A percentile compares a stretch with the other conserved stretches of the same genome.
phyloP scores from a whole-genome alignment of 2,329 filamentous ascomycete genomes.

The Grosmannia penicillata region DNA sequence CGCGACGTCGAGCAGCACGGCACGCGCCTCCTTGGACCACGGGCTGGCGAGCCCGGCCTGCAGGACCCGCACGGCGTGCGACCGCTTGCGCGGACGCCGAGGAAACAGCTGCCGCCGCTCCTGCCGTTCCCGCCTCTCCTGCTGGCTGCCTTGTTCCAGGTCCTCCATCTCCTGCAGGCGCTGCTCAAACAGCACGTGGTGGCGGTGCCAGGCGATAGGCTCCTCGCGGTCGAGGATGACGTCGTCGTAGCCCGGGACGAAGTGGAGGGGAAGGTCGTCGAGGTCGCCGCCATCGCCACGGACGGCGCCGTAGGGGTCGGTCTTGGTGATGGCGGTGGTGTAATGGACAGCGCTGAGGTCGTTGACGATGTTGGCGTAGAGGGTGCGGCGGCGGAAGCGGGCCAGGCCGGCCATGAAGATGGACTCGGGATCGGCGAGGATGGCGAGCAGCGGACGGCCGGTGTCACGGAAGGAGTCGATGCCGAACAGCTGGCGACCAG shows the following conservation, averaged over 20 bases:
- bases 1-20: constrained; percentile 4
- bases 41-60: constrained; percentile 5
- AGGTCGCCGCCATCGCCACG: constrained; percentile 26
- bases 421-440: constrained; percentile 69
- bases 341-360: constrained; percentile 73
- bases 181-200: neutral
- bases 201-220: constrained; percentile 28
- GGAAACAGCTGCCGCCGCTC: neutral
- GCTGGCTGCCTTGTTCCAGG: too few species aligned
- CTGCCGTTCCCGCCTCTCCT: neutral
- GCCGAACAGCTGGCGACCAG: constrained; percentile 74
- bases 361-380: constrained; percentile 81
- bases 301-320: constrained; percentile 51
- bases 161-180: too few species aligned
- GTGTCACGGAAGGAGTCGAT: constrained; percentile 78
- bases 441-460: constrained; percentile 60
- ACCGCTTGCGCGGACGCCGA: neutral
- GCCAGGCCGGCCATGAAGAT: constrained; percentile 73
- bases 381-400: constrained; percentile 58
- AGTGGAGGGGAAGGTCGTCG: constrained; percentile 55
- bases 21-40: constrained; percentile 6
- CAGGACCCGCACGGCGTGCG: neutral
- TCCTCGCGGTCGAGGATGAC: constrained; percentile 57
- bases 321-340: constrained; percentile 63
- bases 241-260: constrained; percentile 55